Conservation (phyloP, 2,329 filamentous ascomycete genomes). For the Fusarium setosum region DNA sequence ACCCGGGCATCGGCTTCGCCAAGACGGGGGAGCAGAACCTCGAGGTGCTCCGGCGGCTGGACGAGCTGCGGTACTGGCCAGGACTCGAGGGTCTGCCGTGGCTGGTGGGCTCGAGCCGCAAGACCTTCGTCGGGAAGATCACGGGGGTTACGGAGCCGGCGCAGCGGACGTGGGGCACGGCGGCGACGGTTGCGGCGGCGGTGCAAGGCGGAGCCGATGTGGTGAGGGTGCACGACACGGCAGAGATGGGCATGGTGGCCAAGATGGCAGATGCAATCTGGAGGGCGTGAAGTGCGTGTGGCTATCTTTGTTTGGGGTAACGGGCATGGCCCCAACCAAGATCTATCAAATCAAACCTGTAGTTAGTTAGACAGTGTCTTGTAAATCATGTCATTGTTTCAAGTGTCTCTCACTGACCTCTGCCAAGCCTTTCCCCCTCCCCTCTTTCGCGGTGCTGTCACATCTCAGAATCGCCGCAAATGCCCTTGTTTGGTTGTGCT, state of each 20-base stretch:
- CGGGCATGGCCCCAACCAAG: not conserved
- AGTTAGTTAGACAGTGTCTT: not conserved
- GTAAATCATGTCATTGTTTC: slow-evolving; percentile 2
- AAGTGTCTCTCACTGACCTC: not conserved
- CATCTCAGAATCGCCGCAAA: slow-evolving; percentile 22
- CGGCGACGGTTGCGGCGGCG: slow-evolving; percentile 86
- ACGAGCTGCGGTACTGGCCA: slow-evolving; percentile 72
- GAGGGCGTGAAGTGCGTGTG: slow-evolving; percentile 56
- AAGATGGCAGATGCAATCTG: slow-evolving; percentile 96
- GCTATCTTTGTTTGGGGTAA: not conserved
- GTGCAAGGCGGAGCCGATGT: slow-evolving; percentile 91
- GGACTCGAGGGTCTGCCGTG: slow-evolving; percentile 81
- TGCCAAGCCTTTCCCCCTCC: not conserved
- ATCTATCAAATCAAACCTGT: not conserved
- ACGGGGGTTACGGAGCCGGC: slow-evolving; percentile 79
- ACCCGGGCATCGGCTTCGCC: slow-evolving; percentile 94
- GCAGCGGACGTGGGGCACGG: slow-evolving; percentile 85
- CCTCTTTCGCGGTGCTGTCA: slow-evolving; percentile 9
- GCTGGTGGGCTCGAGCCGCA: slow-evolving; percentile 90
- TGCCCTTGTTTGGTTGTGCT: not conserved
- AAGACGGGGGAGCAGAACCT: slow-evolving; percentile 87
- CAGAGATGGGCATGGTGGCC: slow-evolving; percentile 85
- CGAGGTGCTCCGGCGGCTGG: slow-evolving; percentile 76
- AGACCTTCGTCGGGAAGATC: slow-evolving; percentile 86
- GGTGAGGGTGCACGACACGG: slow-evolving; percentile 90